A percentile compares a stretch with the other conserved stretches of the same genome.
Evolutionary conservation across 2,329 filamentous ascomycete species (phyloP).

Genomic region (Penicillium sp.): DNA sequence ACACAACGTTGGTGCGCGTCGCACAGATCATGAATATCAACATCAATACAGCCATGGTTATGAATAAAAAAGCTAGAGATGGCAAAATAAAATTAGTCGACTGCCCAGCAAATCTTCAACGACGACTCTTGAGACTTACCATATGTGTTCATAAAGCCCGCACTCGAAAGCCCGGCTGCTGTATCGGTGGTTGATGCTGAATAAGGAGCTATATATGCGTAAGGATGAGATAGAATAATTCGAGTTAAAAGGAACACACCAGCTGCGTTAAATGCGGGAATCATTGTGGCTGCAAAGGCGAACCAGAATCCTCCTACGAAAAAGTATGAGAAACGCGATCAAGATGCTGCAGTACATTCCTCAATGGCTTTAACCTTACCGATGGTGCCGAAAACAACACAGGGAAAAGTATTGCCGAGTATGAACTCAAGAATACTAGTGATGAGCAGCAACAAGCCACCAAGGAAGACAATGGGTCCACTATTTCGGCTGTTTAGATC

Average conservation of each 20-base stretch:
- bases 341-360: background rate
- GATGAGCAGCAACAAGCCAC: constrained; percentile 57
- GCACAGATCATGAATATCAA: constrained; percentile 71
- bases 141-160: constrained; percentile 31
- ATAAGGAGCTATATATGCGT: constrained; percentile 26
- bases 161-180: constrained; percentile 27
- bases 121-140: constrained; percentile 11
- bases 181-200: constrained; percentile 34
- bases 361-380: constrained; percentile 37
- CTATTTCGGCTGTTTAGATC: constrained; percentile 35
- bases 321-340: constrained; percentile 4
- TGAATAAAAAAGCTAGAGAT: constrained; percentile 59
- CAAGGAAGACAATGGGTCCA: constrained; percentile 56
- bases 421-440: constrained; percentile 61
- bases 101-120: fast-evolving
- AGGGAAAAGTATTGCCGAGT: constrained; percentile 63
- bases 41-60: constrained; percentile 69
- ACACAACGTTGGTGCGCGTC: constrained; percentile 71
- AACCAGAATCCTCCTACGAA: constrained; percentile 56
- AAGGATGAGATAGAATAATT: constrained; percentile 48
- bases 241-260: constrained; percentile 43
- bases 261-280: constrained; percentile 57
- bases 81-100: background rate
- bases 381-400: constrained; percentile 60
- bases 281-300: constrained; percentile 59